Evolutionary conservation across 352 stramenopile species (phyloP), one percentile per base, ranked within the genome.

Genomic region (Phytophthora ramorum): DNA sequence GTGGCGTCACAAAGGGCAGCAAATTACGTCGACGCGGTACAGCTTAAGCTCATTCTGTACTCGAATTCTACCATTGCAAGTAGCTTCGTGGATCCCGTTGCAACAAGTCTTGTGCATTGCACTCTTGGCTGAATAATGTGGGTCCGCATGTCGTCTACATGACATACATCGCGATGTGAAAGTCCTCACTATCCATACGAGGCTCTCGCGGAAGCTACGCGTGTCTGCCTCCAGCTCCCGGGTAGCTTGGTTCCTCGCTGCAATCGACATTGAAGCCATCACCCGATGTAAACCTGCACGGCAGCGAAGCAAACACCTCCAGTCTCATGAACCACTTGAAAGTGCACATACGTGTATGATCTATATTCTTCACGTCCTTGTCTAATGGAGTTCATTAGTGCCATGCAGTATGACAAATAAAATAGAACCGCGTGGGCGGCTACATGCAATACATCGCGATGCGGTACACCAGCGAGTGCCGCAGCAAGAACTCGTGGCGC

Each of bases 381-480:
- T 32, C 26, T 32, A 32, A 32, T 32, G 26, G 26, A 32, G 4
- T 6, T 28, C 24, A 28, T 28, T 5, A n/a, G n/a, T n/a, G n/a
- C 22, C 22, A 24, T 24, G 22, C 22, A 24, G 22, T 24, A 24
- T 3, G 22, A 24, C 22, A 24, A 24, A 32, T 32, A 32, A 32
- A 32, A 32, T 32, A 32, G 7, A 32, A 4, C 26, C 26, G 26
- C 26, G 26, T 32, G 26, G 26, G 26, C 26, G 26, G 26, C 62
- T 73, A 93, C n/a, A 95, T 80, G 61, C 91, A 95, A 58, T 95
- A 84, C 55, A 90, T 71, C n/a, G 83, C 72, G 28, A 95, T 45
- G 46, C 87, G 80, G 64, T 95, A 95, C 49, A 94, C 84, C 22
- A 95, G 71, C 55, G 87, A 95, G 66, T 95, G 78, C 58, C 90